Base-by-base conservation (phyloP, 2,329 filamentous ascomycete genomes). In the Periconia macrospinosa region DNA sequence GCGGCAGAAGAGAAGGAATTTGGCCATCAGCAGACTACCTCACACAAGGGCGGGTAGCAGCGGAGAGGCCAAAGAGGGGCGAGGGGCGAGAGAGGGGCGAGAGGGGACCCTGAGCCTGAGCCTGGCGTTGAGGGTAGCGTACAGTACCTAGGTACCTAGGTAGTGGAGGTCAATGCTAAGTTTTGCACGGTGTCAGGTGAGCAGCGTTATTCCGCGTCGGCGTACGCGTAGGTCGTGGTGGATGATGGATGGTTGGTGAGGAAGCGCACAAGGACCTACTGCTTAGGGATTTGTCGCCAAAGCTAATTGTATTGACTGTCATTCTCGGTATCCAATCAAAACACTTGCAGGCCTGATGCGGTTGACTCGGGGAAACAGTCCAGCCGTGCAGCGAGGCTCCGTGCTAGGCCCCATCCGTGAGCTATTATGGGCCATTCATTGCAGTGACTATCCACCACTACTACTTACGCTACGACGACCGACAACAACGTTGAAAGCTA, bases 321-420 rank as follows among this genome's bases (percentile, higher is more conserved):
- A 43, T 35, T 41, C 57, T 67, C 67, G 70, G 70, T 73, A 72
- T 58, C 70, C 70, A 72, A 73, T 71, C 46, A 53, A 42, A 41
- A 18, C n/a, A 13, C 45, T 14, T 19, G 58, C 43, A 46, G 33
- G 55, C 49, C 59, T 53, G 57, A 47, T 50, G 52, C 52, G 52
- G 41, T 53, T 54, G 48, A 44, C 60, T 59, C 46, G 47, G 60
- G 63, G 58, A 52, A 55, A 37, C 40, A 57, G 56, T 63, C 57
- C 57, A 60, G 56, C 54, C 55, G 54, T 49, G 52, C 47, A 50
- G 41, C 37, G 3, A 11, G 17, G 18, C 6, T n/a, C 3, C 42
- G 19, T 15, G 19, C 42, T 44, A 44, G 23, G 23, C 23, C 23
- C 23, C 23, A 27, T 44, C 15, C 14, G 15, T 30, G 43, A 23